Percentiles rank a stretch among this genome's conserved stretches.
phyloP scores from a whole-genome alignment of 768 basidiomycete genomes.

The Rhodotorula paludigena region DNA sequence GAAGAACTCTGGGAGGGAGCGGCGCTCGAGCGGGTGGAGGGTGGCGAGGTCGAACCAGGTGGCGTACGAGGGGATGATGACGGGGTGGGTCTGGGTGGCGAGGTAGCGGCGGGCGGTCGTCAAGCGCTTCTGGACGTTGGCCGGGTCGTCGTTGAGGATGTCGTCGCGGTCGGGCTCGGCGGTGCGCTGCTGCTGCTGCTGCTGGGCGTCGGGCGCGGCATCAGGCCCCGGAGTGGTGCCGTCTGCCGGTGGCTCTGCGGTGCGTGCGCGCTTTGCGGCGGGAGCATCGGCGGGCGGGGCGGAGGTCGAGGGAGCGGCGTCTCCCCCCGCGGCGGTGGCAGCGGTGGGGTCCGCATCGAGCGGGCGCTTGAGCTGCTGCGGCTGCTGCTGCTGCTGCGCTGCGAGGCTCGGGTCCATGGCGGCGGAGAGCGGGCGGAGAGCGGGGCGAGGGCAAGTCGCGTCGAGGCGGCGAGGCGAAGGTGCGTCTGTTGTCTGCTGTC shows the following conservation, averaged over 20 bases:
- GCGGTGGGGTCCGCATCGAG: background rate
- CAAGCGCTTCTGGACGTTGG: constrained; percentile 20
- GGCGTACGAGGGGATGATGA: constrained; percentile 93
- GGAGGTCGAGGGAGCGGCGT: background rate
- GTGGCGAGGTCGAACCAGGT: constrained; percentile 97
- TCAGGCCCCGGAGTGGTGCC: background rate
- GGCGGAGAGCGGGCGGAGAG: no score
- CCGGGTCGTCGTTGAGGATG: constrained; percentile 3
- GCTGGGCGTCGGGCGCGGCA: background rate
- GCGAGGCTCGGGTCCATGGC: no score
- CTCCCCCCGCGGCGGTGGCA: background rate
- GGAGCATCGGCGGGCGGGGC: background rate
- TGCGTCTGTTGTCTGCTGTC: no score
- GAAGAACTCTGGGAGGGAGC: constrained; percentile 96
- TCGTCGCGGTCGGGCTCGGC: constrained; percentile 4
- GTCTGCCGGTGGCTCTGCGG: background rate
- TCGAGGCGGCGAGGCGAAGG: no score
- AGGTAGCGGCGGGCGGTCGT: constrained; percentile 74
- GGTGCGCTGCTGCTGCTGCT: constrained; percentile 13
- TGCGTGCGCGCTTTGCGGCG: constrained; percentile 20
- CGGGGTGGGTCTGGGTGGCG: constrained; percentile 88
- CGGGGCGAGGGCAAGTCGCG: no score
- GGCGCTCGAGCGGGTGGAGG: constrained; percentile 84
- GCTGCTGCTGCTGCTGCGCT: no score
- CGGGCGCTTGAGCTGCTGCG: constrained; percentile 4